Base-by-base conservation (phyloP, 805 yeast species). In the Candida ponderosae region DNA sequence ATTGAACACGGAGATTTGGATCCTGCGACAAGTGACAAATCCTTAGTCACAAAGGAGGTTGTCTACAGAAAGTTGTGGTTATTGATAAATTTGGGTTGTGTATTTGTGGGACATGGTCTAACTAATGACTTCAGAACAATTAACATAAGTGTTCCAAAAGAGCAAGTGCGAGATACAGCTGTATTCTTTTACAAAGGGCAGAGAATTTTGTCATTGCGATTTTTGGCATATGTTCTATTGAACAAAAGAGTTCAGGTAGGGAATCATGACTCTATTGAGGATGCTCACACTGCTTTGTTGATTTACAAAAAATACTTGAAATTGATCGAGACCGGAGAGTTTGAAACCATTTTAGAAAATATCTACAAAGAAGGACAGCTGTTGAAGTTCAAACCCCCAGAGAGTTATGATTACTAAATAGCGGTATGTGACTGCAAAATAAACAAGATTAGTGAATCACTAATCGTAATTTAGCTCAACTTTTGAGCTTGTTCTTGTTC, bases 261-360 rank as follows among this genome's bases (percentile, higher is more conserved):
- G 2, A 90, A 90, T 53, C 99, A 93, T 59, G 97, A 94, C 56
- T 90, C 97, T 1, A 88, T 93, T 32, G 98, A 93, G 53, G 99
- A 93, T 63, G 97, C 99, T 0, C 65, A 69, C 39, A 81, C 94
- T 10, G 97, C 99, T 0, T 67, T 93, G 47, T 59, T 74, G 32
- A 62, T 93, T 27, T 94, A 85, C 62, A 74, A 76, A 42, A 78
- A 76, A 50, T 90, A 85, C 52, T 59, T 74, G 50, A 79, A 81
- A 44, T 66, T 90, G 44, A 63, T 65, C 36, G 68, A 65, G 4
- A 56, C 60, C 0, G 90, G 84, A 0, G 67, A 64, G 21, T 72
- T 90, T 40, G 85, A 82, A 31, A 60, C 57, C 4, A 69, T 76
- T 1, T 66, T 93, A 50, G 72, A 78, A 23, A 69, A 72, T 30